Conservation (phyloP, 2,329 filamentous ascomycete genomes). For the Amesomyces nigricolor region DNA sequence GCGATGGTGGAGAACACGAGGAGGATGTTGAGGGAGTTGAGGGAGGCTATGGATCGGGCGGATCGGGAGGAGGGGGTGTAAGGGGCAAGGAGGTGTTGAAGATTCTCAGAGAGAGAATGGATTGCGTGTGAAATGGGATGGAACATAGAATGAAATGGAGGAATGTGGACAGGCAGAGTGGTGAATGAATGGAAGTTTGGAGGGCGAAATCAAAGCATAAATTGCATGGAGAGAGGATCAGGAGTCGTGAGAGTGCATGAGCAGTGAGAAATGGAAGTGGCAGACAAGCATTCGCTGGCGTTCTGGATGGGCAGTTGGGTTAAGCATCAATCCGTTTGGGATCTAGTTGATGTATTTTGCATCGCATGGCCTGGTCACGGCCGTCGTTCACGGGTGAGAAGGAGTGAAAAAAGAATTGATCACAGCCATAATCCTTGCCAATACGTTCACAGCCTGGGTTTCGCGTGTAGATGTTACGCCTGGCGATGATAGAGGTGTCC, state of each 20-base stretch:
- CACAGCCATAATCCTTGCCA: no score
- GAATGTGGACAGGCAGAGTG: no score
- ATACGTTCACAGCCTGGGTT: no score
- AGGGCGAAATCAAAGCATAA: neutral
- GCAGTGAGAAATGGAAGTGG: neutral
- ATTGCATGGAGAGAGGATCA: neutral
- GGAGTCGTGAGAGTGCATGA: neutral
- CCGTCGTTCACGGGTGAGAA: neutral
- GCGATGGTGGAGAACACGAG: slow-evolving; percentile 24
- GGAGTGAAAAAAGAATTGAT: neutral
- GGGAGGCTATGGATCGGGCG: slow-evolving; percentile 25
- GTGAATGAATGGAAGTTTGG: no score
- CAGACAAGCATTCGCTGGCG: slow-evolving; percentile 4
- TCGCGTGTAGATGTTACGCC: no score
- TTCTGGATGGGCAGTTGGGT: slow-evolving; percentile 2
- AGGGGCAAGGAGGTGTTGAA: neutral
- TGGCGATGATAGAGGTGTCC: no score
- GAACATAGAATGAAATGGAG: neutral
- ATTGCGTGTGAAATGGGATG: neutral
- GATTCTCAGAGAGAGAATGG: no score
- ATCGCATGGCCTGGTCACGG: neutral
- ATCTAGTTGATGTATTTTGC: neutral
- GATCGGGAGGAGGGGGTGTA: slow-evolving; percentile 18
- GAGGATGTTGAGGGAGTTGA: slow-evolving; percentile 26
- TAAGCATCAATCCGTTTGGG: neutral